Base-by-base conservation (phyloP, 768 basidiomycete genomes). In the Mycena amicta region DNA sequence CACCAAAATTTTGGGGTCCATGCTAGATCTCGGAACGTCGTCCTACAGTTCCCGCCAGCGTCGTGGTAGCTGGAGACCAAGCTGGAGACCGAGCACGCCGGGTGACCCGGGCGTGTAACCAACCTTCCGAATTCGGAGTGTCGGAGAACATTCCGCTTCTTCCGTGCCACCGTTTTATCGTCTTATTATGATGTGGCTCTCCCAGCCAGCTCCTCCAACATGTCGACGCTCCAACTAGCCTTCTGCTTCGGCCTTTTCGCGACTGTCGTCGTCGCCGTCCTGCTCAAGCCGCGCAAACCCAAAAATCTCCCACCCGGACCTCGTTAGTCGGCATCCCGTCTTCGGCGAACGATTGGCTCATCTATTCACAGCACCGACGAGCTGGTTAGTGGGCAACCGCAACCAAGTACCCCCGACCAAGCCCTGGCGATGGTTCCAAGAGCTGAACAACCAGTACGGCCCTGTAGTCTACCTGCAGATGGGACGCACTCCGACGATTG, bases 391-490 rank as follows among this genome's bases (percentile, higher is more conserved):
- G 25, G 81, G 82, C 0, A 83, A 82, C 62, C 66, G 69, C 33
- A 72, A 79, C 54, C 77, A 83, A 55, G 66, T 82, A 20, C 81
- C 81, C 5, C 55, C 64, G 3, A 58, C 72, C 25, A 78, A 81
- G 61, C 80, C 81, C 1, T 83, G 82, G 82, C 65, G 70, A 27
- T 78, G 75, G 65, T 83, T 81, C 58, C 72, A 75, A 25, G 74
- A 78, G 46, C 82, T 80, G 77, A 79, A 76, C 55, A 69, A 64
- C 20, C 66, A 73, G 57, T 81, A 82, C 61, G 82, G 82, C 16
- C 46, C 29, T 16, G 33, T 61, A 12, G 43, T 57, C 23, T 50
- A 39, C 25, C 40, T 40, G 3, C 46, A 37, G 40, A 31, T 56
- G 27, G 46, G 55, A 11, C 56, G 46, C 3, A 53, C 49, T 28